Percentiles rank a stretch among this genome's conserved stretches.
These are phyloP conservation scores for Coemansia reversa DNA, from an alignment of 192 early-diverging fungal species.

Conservation along the genomic window DNA sequence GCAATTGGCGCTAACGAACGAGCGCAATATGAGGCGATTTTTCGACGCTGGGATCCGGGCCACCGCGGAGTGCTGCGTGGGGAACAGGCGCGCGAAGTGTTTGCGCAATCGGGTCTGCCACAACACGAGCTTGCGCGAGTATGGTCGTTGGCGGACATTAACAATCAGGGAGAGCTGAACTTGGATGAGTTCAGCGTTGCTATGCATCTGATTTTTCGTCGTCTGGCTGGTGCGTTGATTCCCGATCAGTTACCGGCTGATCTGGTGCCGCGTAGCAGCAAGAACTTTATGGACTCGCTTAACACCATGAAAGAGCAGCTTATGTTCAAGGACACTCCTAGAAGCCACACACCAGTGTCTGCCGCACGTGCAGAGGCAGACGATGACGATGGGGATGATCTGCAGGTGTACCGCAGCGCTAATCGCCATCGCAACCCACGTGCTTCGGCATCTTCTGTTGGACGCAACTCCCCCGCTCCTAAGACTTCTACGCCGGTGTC, in stretches of 20 bases:
- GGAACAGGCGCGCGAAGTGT: conserved; percentile 59
- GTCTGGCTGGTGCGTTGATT: conserved; percentile 77
- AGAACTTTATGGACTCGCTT: conserved; percentile 72
- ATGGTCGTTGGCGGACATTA: conserved; percentile 53
- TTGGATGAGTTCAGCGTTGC: conserved; percentile 94
- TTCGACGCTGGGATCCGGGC: conserved; percentile 56
- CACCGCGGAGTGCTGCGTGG: conserved; percentile 55
- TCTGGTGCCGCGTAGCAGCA: conserved; percentile 81
- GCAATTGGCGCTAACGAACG: conserved; percentile 32
- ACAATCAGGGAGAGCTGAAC: conserved; percentile 79
- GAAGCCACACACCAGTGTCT: neutral
- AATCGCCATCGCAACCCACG: conserved; percentile 25
- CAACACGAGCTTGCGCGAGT: conserved; percentile 57
- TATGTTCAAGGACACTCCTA: conserved; percentile 25
- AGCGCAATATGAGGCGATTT: conserved; percentile 47
- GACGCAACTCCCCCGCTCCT: conserved; percentile 12
- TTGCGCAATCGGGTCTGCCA: conserved; percentile 58
- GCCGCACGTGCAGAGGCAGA: conserved; percentile 9
- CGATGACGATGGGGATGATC: too few species aligned
- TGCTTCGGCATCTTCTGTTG: neutral
- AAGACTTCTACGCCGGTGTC: conserved; percentile 7
- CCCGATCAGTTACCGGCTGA: conserved; percentile 79
- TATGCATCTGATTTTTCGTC: conserved; percentile 94
- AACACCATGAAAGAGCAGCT: conserved; percentile 51
- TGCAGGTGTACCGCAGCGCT: too few species aligned